phyloP scores from a whole-genome alignment of 1,284 basidiomycete species.

The Coriolopsis trogii region DNA sequence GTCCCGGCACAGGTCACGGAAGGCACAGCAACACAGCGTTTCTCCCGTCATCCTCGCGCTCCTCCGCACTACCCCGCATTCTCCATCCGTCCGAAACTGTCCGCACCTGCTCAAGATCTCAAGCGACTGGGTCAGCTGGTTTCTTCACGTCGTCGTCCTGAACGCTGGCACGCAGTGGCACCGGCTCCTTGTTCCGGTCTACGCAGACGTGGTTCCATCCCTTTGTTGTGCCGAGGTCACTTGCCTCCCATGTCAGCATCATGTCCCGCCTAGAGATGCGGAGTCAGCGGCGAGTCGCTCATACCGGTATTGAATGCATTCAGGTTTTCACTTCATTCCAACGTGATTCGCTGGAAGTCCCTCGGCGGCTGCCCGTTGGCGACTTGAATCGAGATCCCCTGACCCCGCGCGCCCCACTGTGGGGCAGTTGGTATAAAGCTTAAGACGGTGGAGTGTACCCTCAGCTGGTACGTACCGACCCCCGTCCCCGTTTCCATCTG shows the following conservation, averaged over 20 bases:
- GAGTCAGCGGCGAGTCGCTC: slow-evolving; percentile 4
- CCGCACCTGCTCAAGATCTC: neutral
- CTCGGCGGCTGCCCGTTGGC: slow-evolving; percentile 4
- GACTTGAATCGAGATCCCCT: no score
- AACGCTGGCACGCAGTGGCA: slow-evolving; percentile 8
- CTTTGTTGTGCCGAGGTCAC: slow-evolving; percentile 8
- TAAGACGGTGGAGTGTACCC: slow-evolving; percentile 1
- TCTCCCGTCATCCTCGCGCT: slow-evolving; percentile 1
- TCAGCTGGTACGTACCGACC: slow-evolving; percentile 1
- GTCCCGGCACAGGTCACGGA: slow-evolving; percentile 11
- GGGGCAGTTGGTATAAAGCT: slow-evolving; percentile 10
- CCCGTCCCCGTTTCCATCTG: neutral
- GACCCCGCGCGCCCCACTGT: slow-evolving; percentile 6
- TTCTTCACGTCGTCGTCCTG: neutral
- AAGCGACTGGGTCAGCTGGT: slow-evolving; percentile 19
- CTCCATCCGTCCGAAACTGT: slow-evolving; percentile 5
- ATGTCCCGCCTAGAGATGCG: no score
- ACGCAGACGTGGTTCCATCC: no score
- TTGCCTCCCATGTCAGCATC: neutral
- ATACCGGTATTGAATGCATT: neutral
- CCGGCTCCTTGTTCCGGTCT: slow-evolving; percentile 14
- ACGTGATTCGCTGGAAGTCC: slow-evolving; percentile 1
- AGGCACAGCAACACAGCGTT: slow-evolving; percentile 11
- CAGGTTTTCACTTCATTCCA: slow-evolving; percentile 1
- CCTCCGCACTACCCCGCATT: slow-evolving; percentile 14